These are phyloP conservation scores for Rhododendron henanense DNA, from an alignment of 148 eudicot species.

Conservation along the genomic window DNA sequence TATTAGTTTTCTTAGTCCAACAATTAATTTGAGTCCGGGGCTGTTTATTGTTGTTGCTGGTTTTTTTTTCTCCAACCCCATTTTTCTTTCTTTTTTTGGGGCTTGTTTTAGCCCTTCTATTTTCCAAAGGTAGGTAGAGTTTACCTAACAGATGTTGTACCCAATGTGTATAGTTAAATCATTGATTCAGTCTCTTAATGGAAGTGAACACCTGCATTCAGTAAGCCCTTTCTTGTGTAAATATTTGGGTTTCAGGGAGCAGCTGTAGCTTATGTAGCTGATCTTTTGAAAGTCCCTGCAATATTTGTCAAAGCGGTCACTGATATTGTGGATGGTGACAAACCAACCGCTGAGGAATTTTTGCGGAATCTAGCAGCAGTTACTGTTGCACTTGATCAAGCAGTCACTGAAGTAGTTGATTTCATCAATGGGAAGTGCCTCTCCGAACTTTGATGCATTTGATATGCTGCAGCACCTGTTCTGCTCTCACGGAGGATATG, in stretches of 20 bases:
- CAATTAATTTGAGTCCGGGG: not conserved
- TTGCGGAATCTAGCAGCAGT: slow-evolving; percentile 67
- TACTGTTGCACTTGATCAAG: slow-evolving; percentile 61
- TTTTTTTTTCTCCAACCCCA: not conserved
- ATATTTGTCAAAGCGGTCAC: slow-evolving; percentile 91
- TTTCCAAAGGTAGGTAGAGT: not conserved
- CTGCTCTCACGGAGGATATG: not conserved
- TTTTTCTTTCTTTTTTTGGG: not conserved
- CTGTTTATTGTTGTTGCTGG: not conserved
- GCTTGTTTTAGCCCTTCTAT: not conserved
- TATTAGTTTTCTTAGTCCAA: not conserved
- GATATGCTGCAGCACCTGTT: not conserved
- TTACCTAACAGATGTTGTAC: not conserved
- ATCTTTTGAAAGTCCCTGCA: slow-evolving; percentile 73
- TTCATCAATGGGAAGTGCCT: slow-evolving; percentile 72
- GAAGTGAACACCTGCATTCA: not conserved
- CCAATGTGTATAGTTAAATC: not conserved
- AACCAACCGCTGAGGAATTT: slow-evolving; percentile 90
- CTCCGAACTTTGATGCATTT: slow-evolving; percentile 50
- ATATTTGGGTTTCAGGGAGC: slow-evolving; percentile 65
- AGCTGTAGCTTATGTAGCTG: slow-evolving; percentile 90
- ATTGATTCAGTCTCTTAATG: not conserved
- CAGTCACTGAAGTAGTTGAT: slow-evolving; percentile 60
- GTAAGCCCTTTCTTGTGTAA: not conserved
- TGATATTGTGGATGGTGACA: slow-evolving; percentile 86